Percentiles rank a stretch among this genome's conserved stretches.
Conservation (phyloP, 1,139 yeast species). For the Kurtzmaniella quercitrusa region DNA sequence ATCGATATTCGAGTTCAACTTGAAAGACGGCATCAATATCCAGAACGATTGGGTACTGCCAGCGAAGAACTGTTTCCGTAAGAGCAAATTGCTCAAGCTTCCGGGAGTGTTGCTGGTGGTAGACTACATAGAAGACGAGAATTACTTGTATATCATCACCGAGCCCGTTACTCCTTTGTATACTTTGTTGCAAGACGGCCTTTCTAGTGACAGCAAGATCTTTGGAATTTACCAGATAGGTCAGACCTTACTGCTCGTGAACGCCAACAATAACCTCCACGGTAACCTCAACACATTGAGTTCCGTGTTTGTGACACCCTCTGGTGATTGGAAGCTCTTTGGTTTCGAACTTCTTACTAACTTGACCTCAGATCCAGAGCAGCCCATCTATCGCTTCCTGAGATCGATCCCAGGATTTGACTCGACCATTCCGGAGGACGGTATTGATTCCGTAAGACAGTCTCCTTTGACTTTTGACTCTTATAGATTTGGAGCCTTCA, state of each 20-base stretch:
- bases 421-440: constrained; percentile 45
- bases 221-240: constrained; percentile 61
- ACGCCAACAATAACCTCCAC: constrained; percentile 57
- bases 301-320: constrained; percentile 57
- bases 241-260: constrained; percentile 56
- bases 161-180: constrained; percentile 69
- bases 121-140: constrained; percentile 68
- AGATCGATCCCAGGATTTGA: constrained; percentile 20
- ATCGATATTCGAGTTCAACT: constrained; percentile 62
- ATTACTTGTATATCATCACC: constrained; percentile 63
- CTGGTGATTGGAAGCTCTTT: constrained; percentile 82
- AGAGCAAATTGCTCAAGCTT: constrained; percentile 62
- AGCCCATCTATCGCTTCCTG: constrained; percentile 35
- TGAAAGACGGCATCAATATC: constrained; percentile 34
- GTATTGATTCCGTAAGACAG: constrained; percentile 39
- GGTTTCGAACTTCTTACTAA: constrained; percentile 75
- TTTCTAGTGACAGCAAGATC: constrained; percentile 34
- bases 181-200: constrained; percentile 20
- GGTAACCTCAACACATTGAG: constrained; percentile 53
- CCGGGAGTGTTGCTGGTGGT: constrained; percentile 73
- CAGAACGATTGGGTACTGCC: constrained; percentile 31
- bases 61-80: constrained; percentile 63
- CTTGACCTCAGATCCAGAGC: constrained; percentile 46
- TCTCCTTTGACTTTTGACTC: constrained; percentile 55
- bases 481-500: constrained; percentile 55